Conservation (phyloP, 306 rosid genomes). For the Gastrolobium villosum region DNA sequence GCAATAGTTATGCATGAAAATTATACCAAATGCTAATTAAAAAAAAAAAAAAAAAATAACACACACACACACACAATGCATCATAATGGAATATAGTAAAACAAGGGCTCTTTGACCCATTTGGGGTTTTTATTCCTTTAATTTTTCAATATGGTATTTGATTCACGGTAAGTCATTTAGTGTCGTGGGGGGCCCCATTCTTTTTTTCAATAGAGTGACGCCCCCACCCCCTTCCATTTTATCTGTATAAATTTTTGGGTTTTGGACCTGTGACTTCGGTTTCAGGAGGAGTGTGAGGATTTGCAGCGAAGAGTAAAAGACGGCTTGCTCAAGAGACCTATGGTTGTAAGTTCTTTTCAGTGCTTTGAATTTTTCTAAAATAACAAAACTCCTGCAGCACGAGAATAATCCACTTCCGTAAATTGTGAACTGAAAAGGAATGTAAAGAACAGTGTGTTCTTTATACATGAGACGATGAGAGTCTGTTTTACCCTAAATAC, state of each 20-base stretch:
- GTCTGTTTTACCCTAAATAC: slow-evolving; percentile 14
- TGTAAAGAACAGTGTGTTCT: slow-evolving; percentile 6
- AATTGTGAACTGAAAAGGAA: slow-evolving; percentile 42
- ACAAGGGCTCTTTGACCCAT: no score
- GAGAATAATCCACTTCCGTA: slow-evolving; percentile 25
- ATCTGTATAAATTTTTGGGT: slow-evolving; percentile 39
- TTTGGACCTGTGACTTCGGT: slow-evolving; percentile 44
- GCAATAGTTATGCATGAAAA: neutral
- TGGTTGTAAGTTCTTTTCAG: slow-evolving; percentile 64
- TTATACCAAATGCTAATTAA: neutral
- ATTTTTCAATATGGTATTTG: no score
- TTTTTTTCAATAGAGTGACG: no score
- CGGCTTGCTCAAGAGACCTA: slow-evolving; percentile 68
- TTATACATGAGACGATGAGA: slow-evolving; percentile 12
- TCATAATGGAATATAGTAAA: neutral
- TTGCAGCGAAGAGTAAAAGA: slow-evolving; percentile 71
- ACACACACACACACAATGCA: neutral
- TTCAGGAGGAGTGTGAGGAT: slow-evolving; percentile 89
- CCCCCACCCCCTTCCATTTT: neutral
- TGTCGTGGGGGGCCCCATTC: no score
- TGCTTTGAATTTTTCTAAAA: slow-evolving; percentile 27
- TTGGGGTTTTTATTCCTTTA: no score
- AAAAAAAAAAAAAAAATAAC: no score
- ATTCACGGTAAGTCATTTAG: no score
- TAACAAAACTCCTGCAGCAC: slow-evolving; percentile 38